These are phyloP conservation scores for Aureobasidium subglaciale DNA, from an alignment of 2,329 filamentous ascomycete species.

Conservation along the genomic window DNA sequence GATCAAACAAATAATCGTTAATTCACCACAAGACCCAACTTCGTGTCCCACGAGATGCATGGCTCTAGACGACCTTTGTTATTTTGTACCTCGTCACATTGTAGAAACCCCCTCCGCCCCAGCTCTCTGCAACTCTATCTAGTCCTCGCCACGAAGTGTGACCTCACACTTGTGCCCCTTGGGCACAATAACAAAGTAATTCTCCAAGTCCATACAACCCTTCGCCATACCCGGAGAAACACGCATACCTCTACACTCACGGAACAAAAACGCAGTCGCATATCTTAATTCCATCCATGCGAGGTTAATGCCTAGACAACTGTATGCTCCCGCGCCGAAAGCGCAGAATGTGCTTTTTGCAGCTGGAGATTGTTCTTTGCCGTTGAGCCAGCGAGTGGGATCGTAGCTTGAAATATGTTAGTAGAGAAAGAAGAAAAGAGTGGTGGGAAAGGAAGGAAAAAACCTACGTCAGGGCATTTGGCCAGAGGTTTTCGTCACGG, in stretches of 20 bases:
- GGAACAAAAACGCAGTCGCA: slow-evolving; percentile 46
- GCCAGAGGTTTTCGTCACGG: slow-evolving; percentile 24
- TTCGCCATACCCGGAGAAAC: slow-evolving; percentile 28
- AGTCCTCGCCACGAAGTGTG: no score
- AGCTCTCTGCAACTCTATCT: no score
- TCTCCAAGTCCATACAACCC: slow-evolving; percentile 37
- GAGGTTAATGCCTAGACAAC: slow-evolving; percentile 64
- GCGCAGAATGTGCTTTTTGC: slow-evolving; percentile 55
- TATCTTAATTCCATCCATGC: slow-evolving; percentile 53
- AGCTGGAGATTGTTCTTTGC: slow-evolving; percentile 21
- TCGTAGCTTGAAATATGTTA: slow-evolving; percentile 25
- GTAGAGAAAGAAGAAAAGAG: no score
- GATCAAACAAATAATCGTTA: no score
- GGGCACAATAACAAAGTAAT: slow-evolving; percentile 39
- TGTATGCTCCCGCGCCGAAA: slow-evolving; percentile 61
- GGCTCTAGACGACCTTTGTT: no score
- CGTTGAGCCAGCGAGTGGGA: slow-evolving; percentile 27
- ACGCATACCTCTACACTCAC: slow-evolving; percentile 32
- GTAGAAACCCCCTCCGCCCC: no score
- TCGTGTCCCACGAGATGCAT: no score
- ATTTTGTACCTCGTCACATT: no score
- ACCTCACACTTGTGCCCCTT: slow-evolving; percentile 38
- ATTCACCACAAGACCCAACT: no score
- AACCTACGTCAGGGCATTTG: slow-evolving; percentile 19
- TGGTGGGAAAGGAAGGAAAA: background rate